These are phyloP conservation scores for Leishmania braziliensis DNA, from an alignment of 208 protist species.

Conservation along the genomic window DNA sequence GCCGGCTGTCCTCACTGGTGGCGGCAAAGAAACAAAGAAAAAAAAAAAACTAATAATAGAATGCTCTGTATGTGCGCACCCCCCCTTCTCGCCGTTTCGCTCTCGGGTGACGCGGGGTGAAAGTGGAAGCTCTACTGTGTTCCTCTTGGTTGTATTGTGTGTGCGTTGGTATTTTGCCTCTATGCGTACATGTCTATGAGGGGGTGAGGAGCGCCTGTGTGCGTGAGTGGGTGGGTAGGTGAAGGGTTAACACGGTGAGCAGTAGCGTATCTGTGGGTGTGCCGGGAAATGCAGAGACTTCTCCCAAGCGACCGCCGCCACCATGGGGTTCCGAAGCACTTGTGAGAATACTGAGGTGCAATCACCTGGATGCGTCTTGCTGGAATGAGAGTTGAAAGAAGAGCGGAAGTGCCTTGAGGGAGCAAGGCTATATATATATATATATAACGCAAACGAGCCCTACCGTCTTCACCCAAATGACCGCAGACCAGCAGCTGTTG, in stretches of 20 bases:
- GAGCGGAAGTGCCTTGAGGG: neutral
- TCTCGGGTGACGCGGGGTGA: neutral
- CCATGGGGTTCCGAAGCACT: neutral
- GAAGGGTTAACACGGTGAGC: neutral
- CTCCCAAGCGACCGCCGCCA: neutral
- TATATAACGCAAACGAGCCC: neutral
- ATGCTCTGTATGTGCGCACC: neutral
- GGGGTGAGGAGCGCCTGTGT: neutral
- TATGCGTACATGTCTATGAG: constrained; percentile 13
- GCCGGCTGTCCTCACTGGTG: neutral
- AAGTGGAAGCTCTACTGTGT: neutral
- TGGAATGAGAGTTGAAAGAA: neutral
- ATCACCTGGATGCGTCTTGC: neutral
- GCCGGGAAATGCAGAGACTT: neutral
- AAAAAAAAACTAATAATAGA: neutral
- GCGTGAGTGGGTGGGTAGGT: neutral
- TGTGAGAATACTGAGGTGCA: neutral
- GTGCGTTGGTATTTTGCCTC: neutral
- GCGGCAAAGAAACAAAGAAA: neutral
- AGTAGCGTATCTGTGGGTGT: neutral
- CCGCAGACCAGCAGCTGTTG: neutral
- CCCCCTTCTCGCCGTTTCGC: neutral
- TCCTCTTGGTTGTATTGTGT: neutral
- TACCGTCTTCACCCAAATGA: neutral
- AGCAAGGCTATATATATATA: neutral